These are phyloP conservation scores for Termitomyces titanicus DNA, from an alignment of 768 basidiomycete genomes.

Conservation along the genomic window DNA sequence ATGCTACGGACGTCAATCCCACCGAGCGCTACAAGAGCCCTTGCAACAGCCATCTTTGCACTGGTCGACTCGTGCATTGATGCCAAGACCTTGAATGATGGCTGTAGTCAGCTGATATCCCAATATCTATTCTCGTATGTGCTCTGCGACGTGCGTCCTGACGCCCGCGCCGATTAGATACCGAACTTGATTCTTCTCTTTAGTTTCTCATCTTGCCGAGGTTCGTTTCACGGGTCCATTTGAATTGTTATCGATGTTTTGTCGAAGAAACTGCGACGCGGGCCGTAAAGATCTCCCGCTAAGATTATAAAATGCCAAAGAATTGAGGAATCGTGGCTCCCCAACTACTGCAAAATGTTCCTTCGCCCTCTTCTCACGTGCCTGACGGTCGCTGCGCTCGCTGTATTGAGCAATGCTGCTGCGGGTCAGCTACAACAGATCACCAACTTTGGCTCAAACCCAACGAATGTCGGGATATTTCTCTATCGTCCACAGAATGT, in stretches of 20 bases:
- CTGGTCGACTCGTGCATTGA: background rate
- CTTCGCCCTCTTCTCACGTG: constrained; percentile 8
- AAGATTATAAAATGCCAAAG: background rate
- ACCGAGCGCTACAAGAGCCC: too few relatives aligned
- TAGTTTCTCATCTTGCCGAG: constrained; percentile 3
- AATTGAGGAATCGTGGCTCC: background rate
- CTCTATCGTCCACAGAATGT: constrained; percentile 39
- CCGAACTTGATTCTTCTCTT: background rate
- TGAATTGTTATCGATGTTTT: constrained; percentile 7
- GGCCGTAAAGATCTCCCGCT: background rate
- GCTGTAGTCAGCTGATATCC: background rate
- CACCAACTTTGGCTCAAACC: constrained; percentile 48
- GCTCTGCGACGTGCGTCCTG: too few relatives aligned
- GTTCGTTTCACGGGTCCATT: constrained; percentile 1
- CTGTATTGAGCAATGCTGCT: constrained; percentile 22
- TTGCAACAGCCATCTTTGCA: background rate
- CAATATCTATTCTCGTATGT: too few relatives aligned
- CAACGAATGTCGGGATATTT: constrained; percentile 48
- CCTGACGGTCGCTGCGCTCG: constrained; percentile 16
- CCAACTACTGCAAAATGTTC: constrained; percentile 6
- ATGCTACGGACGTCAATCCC: too few relatives aligned
- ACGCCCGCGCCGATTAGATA: constrained; percentile 1
- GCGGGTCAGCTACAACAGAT: constrained; percentile 34
- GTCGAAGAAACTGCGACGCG: constrained; percentile 6
- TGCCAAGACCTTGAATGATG: background rate